Evolutionary conservation across 495 filamentous ascomycete species (phyloP), one percentile per base, ranked within the genome.

Genomic region (Emericellopsis terricola): DNA sequence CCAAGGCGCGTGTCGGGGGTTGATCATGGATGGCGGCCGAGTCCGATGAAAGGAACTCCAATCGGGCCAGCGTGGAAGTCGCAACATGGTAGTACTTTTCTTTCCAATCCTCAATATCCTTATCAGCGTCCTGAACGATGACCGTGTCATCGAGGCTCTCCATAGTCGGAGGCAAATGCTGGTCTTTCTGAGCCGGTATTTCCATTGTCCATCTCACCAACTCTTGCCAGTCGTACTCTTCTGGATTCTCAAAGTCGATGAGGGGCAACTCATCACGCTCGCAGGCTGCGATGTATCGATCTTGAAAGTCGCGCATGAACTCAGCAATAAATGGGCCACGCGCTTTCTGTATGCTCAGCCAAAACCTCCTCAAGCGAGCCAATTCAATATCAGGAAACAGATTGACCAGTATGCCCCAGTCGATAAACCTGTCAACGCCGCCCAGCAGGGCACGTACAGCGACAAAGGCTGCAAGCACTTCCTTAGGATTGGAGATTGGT

Each of bases 301-400:
- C 62, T 40, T 83, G 78, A 47, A 96, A 92, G 40, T 80, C 73
- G n/a, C 56, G 54, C 18, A 77, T 74, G 46, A 96, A 55, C 35
- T 72, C 70, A 5, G 76, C 60, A 28, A 92, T 65, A 17, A 71
- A 65, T 8, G 65, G 55, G 31, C 65, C 64, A 30, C 74, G 67
- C 37, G 69, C 72, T 30, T 58, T 66, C 9, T 68, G 61, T 8
- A 78, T 51, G 5, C 41, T 54, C 19, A 56, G 59, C 67, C 77
- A 89, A 26, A 65, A 61, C 14, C 69, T 69, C 31, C 67, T 59
- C 7, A 92, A 53, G 26, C 60, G 61, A 27, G 53, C 59, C 14
- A 62, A 52, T 41, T 67, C 65, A 35, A 64, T 65, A n/a, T 66
- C 57, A 9, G 74, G 73, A 42, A 86, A 81, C 19, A 73, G 58